A percentile compares a stretch with the other conserved stretches of the same genome.
Conservation (phyloP, 257 asterid genomes). For the Eucommia ulmoides region DNA sequence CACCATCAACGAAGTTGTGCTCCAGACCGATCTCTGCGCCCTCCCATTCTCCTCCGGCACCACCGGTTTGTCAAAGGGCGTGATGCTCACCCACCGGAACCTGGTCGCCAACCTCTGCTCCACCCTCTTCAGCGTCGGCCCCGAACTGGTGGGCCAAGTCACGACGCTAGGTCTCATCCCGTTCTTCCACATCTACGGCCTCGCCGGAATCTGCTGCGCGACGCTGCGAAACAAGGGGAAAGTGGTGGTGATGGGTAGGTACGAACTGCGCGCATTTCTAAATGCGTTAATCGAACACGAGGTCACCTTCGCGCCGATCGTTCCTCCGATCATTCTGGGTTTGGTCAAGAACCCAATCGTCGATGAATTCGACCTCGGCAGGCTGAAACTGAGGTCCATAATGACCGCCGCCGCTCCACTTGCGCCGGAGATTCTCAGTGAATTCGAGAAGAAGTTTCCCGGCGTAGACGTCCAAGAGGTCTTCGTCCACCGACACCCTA, state of each 20-base stretch:
- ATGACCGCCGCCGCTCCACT: conserved; percentile 99
- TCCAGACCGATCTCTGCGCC: conserved; percentile 74
- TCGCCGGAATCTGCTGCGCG: conserved; percentile 90
- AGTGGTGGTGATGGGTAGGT: conserved; percentile 79
- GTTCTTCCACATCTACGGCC: conserved; percentile 84
- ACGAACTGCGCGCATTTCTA: conserved; percentile 60
- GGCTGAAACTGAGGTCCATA: conserved; percentile 53
- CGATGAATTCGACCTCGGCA: conserved; percentile 62
- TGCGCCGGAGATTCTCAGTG: conserved; percentile 68
- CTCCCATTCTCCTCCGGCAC: conserved; percentile 97
- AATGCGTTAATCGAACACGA: conserved; percentile 52
- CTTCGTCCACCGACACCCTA: too few species aligned
- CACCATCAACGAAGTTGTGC: conserved; percentile 30
- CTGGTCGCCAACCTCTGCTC: conserved; percentile 85
- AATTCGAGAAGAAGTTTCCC: conserved; percentile 66
- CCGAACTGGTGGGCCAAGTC: conserved; percentile 67
- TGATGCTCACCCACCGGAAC: conserved; percentile 82
- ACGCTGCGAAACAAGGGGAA: conserved; percentile 79
- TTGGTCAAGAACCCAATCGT: conserved; percentile 82
- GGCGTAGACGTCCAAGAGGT: conserved; percentile 84
- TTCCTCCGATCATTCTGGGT: conserved; percentile 80
- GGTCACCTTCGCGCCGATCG: conserved; percentile 77
- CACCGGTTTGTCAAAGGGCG: conserved; percentile 86
- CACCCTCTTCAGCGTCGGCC: conserved; percentile 67
- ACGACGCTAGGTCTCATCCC: conserved; percentile 77